These are phyloP conservation scores for Gamsiella multidivaricata DNA, from an alignment of 192 early-diverging fungal species.

Conservation along the genomic window DNA sequence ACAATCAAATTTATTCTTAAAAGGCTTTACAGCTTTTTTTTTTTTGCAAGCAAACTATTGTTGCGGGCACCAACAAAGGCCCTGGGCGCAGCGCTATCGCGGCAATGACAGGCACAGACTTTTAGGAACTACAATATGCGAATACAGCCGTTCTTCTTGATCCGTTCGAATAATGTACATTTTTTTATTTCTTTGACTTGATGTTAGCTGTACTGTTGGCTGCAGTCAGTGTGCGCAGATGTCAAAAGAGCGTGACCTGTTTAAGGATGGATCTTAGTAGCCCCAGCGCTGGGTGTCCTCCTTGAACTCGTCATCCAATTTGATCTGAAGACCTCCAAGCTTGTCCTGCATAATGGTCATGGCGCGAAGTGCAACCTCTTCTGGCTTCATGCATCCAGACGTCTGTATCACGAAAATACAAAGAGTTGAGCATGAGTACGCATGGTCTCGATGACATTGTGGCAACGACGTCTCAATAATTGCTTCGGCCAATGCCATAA, in stretches of 20 bases:
- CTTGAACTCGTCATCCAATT: slow-evolving; percentile 50
- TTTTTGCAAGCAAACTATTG: too few relatives aligned
- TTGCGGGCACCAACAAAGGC: too few relatives aligned
- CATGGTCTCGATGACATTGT: not conserved
- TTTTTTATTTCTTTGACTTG: slow-evolving; percentile 7
- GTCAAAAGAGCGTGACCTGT: not conserved
- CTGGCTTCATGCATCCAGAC: slow-evolving; percentile 79
- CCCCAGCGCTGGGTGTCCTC: slow-evolving; percentile 53
- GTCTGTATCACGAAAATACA: slow-evolving; percentile 55
- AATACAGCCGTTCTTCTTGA: not conserved
- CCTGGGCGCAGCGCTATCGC: too few relatives aligned
- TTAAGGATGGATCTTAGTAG: slow-evolving; percentile 9
- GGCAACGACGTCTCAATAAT: not conserved
- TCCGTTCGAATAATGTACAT: slow-evolving; percentile 15
- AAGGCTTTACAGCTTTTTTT: too few relatives aligned
- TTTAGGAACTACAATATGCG: too few relatives aligned
- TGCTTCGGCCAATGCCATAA: too few relatives aligned
- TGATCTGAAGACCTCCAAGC: slow-evolving; percentile 74
- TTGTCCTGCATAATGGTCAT: slow-evolving; percentile 80
- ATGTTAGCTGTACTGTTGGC: not conserved
- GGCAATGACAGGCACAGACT: too few relatives aligned
- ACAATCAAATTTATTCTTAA: too few relatives aligned
- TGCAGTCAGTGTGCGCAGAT: too few relatives aligned
- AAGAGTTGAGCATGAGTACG: not conserved
- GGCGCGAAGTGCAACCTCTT: slow-evolving; percentile 74